These are phyloP conservation scores for Cercospora sp. DNA, from an alignment of 2,329 filamentous ascomycete species.

Conservation along the genomic window DNA sequence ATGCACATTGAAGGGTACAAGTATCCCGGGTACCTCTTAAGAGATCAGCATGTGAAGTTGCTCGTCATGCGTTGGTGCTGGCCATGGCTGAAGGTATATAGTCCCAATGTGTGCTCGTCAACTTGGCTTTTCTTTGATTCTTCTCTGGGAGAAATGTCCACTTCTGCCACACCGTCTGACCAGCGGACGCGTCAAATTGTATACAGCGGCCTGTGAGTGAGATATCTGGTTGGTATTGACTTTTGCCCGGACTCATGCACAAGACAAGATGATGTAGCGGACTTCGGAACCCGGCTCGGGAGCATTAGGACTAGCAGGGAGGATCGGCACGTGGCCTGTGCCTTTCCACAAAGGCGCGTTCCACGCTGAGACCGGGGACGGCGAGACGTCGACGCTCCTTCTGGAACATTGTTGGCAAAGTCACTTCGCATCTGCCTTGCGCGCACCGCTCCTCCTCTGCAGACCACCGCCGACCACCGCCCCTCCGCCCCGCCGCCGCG, in stretches of 20 bases:
- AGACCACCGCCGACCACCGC: background rate
- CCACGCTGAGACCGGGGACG: background rate
- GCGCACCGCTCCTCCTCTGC: background rate
- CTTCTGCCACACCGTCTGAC: background rate
- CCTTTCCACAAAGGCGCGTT: background rate
- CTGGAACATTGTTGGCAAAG: constrained; percentile 4
- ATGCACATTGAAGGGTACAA: background rate
- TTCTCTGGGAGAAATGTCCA: background rate
- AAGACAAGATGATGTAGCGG: background rate
- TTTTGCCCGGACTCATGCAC: background rate
- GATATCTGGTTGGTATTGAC: background rate
- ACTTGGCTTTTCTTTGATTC: background rate
- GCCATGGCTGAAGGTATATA: background rate
- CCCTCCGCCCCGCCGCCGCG: background rate
- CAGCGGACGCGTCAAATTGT: background rate
- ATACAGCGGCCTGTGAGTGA: background rate
- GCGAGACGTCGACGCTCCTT: background rate
- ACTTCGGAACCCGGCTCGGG: background rate
- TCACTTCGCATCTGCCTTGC: background rate
- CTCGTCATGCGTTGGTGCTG: background rate
- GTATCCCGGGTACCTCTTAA: background rate
- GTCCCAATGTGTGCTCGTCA: background rate
- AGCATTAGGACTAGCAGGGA: background rate
- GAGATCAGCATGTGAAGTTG: background rate
- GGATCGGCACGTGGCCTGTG: constrained; percentile 3